Base-by-base conservation (phyloP, 306 rosid species). In the Pyrus bretschneideri region DNA sequence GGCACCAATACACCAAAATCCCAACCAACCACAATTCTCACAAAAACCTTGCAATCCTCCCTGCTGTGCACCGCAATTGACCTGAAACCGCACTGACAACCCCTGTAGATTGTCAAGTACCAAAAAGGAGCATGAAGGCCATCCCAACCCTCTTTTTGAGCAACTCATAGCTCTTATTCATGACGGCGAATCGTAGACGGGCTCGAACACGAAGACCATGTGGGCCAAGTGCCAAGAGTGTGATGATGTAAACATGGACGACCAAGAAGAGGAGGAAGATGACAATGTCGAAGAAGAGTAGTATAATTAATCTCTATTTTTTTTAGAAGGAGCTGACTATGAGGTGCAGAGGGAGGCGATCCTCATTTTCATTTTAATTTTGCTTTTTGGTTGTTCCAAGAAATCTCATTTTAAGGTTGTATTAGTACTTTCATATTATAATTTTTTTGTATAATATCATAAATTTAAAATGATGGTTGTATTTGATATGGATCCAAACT, bases 201-300 rank as follows among this genome's bases (percentile, higher is more conserved):
- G 92, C 77, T 95, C 97, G 4, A 95, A 79, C 33, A 95, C 98
- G 8, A 97, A 95, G 0, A 95, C 93, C 15, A 92, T 97, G 25
- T 96, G 90, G 7, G 98, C 97, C 71, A 95, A 67, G 51, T 95
- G 98, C 98, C 98, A 95, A 35, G 22, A 88, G 30, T 0, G 96
- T 97, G 15, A 97, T 90, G 67, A 92, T 90, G 31, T 85, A 95
- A 23, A 92, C 88, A 23, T 92, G 97, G 3, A 79, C 91, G 9
- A 89, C 90, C 4, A 92, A 19, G 57, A 92, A 90, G 9, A 95
- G 79, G 14, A 85, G 11, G 38, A 82, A 73, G 15, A 90, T 70
- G 0, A 74, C 78, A 9, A 84, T 2, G 19, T 76, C 10, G 1
- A 88, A 71, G 71, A 89, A 67, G 11, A 89, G 8, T 70, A 38